Percentiles rank a stretch among this genome's conserved stretches.
These are phyloP conservation scores for Diaporthe citriasiana DNA, from an alignment of 2,329 filamentous ascomycete species.

Conservation along the genomic window DNA sequence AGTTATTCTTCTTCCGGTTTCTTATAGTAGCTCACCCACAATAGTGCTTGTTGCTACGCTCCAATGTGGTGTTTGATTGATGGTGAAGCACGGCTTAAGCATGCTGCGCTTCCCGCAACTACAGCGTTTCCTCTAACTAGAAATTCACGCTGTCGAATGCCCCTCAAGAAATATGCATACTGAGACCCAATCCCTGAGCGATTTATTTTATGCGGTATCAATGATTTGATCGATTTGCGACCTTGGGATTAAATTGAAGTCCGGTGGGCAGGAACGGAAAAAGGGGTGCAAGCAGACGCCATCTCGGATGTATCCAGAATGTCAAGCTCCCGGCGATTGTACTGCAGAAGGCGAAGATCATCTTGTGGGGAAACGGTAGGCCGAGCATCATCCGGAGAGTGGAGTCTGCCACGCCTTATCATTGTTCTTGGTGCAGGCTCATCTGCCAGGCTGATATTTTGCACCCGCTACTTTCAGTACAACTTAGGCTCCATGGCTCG, in stretches of 20 bases:
- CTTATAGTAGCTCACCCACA: not conserved
- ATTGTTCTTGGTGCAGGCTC: not conserved
- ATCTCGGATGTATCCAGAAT: not conserved
- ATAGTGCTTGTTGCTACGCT: too few species aligned
- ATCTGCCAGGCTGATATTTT: not conserved
- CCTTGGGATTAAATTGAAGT: not conserved
- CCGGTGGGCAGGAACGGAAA: not conserved
- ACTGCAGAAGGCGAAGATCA: not conserved
- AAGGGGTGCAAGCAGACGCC: not conserved
- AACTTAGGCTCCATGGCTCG: not conserved
- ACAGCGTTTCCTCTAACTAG: too few species aligned
- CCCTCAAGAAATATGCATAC: not conserved
- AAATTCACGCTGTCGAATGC: too few species aligned
- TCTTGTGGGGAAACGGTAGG: not conserved
- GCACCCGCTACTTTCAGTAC: not conserved
- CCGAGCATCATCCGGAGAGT: too few species aligned
- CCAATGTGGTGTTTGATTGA: too few species aligned
- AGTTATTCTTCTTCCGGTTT: too few species aligned
- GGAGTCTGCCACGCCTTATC: not conserved
- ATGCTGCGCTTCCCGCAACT: too few species aligned
- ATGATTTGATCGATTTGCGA: not conserved
- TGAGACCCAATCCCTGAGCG: too few species aligned
- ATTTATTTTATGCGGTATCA: too few species aligned
- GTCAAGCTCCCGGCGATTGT: not conserved
- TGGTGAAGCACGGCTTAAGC: too few species aligned